Evolutionary conservation across 2,329 filamentous ascomycete species (phyloP).

Genomic region (Epichloe elymi): DNA sequence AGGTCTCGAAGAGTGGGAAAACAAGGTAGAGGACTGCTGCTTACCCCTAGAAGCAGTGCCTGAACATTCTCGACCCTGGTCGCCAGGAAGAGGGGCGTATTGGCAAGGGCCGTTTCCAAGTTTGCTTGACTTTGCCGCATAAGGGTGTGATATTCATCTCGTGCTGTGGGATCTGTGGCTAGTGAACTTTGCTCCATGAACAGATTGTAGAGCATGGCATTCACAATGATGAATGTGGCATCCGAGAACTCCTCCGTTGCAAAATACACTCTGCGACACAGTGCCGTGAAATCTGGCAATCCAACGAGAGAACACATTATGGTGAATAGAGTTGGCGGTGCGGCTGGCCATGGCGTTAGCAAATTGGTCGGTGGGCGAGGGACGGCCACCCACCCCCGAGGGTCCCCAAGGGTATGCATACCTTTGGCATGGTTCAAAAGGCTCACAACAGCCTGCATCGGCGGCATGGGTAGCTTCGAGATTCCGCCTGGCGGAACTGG

Average conservation of each 20-base stretch:
- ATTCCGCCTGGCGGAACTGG: slow-evolving; percentile 32
- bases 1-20: background rate
- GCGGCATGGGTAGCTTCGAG: slow-evolving; percentile 39
- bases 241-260: slow-evolving; percentile 37
- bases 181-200: slow-evolving; percentile 32
- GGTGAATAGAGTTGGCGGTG: slow-evolving; percentile 34
- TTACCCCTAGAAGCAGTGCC: slow-evolving; percentile 44
- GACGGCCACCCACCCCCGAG: no score
- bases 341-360: slow-evolving; percentile 18
- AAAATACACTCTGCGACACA: slow-evolving; percentile 38
- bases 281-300: slow-evolving; percentile 34
- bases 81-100: slow-evolving; percentile 43
- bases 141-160: slow-evolving; percentile 25
- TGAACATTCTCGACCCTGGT: slow-evolving; percentile 41
- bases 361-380: background rate
- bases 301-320: slow-evolving; percentile 36
- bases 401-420: slow-evolving; percentile 9
- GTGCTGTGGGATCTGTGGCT: slow-evolving; percentile 18
- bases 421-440: slow-evolving; percentile 36
- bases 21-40: slow-evolving; percentile 9
- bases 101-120: slow-evolving; percentile 35
- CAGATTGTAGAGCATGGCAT: slow-evolving; percentile 35
- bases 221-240: slow-evolving; percentile 36
- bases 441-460: slow-evolving; percentile 34
- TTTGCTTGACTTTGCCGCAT: slow-evolving; percentile 32